These are phyloP conservation scores for Skeletonema potamos DNA, from an alignment of 108 stramenopile species.

Conservation along the genomic window DNA sequence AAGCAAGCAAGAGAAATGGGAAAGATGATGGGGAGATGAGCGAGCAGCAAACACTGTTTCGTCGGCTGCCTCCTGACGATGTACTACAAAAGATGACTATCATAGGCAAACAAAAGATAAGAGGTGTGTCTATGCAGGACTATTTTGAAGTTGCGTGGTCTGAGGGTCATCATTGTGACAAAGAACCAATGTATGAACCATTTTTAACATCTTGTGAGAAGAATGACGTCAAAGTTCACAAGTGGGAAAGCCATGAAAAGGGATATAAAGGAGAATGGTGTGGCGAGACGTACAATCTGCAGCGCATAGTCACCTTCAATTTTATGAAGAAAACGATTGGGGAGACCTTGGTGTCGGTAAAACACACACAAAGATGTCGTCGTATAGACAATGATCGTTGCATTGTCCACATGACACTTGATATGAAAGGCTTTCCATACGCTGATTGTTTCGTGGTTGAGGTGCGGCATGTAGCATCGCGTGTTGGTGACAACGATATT, in stretches of 20 bases:
- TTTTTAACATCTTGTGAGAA: constrained; percentile 19
- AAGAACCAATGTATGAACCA: constrained; percentile 25
- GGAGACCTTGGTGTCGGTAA: constrained; percentile 70
- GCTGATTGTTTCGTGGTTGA: constrained; percentile 76
- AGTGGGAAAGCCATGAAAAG: constrained; percentile 18
- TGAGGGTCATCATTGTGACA: constrained; percentile 17
- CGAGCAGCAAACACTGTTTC: too few species aligned
- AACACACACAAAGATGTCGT: constrained; percentile 67
- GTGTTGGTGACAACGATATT: constrained; percentile 48
- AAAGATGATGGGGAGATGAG: too few species aligned
- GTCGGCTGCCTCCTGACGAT: constrained; percentile 16
- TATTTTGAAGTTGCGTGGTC: constrained; percentile 44
- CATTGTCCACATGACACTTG: constrained; percentile 60
- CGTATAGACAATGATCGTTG: constrained; percentile 55
- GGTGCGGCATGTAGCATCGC: constrained; percentile 74
- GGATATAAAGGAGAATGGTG: constrained; percentile 50
- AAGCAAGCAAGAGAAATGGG: too few species aligned
- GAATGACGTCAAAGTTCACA: constrained; percentile 18
- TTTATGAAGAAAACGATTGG: constrained; percentile 75
- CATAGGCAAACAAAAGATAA: constrained; percentile 25
- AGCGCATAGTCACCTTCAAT: constrained; percentile 58
- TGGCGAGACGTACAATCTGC: constrained; percentile 51
- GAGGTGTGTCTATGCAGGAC: constrained; percentile 26
- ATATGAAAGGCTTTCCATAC: constrained; percentile 74
- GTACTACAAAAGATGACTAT: constrained; percentile 24